Evolutionary conservation across 371 early-diverging fungal species (phyloP).

Genomic region (Lichtheimia corymbifera): DNA sequence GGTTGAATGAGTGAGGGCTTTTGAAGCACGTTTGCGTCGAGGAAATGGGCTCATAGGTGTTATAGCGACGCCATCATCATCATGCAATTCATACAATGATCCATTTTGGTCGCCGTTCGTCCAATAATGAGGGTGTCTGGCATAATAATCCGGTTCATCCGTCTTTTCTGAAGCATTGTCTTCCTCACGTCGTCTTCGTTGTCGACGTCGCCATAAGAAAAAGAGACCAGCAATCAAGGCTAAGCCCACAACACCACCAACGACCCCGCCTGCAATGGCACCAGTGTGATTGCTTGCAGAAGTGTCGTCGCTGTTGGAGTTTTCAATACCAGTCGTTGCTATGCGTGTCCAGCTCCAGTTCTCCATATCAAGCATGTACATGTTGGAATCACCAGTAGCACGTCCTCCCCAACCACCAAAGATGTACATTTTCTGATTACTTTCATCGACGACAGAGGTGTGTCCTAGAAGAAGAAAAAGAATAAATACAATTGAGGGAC

Average conservation of each 20-base stretch:
- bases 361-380: slow-evolving; percentile 24
- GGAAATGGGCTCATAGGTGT: not conserved
- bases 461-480: slow-evolving; percentile 28
- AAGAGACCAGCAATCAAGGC: slow-evolving; percentile 8
- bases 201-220: slow-evolving; percentile 13
- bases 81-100: not conserved
- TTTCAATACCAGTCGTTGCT: slow-evolving; percentile 13
- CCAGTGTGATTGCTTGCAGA: slow-evolving; percentile 8
- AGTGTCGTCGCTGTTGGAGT: not conserved
- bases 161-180: slow-evolving; percentile 9
- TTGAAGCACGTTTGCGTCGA: slow-evolving; percentile 13
- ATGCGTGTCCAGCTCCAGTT: slow-evolving; percentile 28
- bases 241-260: slow-evolving; percentile 22
- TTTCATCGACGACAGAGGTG: slow-evolving; percentile 33
- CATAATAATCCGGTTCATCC: slow-evolving; percentile 12
- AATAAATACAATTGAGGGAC: not conserved
- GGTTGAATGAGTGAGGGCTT: slow-evolving; percentile 12
- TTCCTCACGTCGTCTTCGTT: slow-evolving; percentile 5
- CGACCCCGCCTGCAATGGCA: slow-evolving; percentile 24
- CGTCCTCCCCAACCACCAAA: slow-evolving; percentile 36
- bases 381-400: slow-evolving; percentile 22
- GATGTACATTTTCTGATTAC: slow-evolving; percentile 20
- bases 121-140: slow-evolving; percentile 16
- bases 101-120: not conserved
- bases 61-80: not conserved